phyloP scores from a whole-genome alignment of 768 basidiomycete genomes.

The Boletellus ananiceps region DNA sequence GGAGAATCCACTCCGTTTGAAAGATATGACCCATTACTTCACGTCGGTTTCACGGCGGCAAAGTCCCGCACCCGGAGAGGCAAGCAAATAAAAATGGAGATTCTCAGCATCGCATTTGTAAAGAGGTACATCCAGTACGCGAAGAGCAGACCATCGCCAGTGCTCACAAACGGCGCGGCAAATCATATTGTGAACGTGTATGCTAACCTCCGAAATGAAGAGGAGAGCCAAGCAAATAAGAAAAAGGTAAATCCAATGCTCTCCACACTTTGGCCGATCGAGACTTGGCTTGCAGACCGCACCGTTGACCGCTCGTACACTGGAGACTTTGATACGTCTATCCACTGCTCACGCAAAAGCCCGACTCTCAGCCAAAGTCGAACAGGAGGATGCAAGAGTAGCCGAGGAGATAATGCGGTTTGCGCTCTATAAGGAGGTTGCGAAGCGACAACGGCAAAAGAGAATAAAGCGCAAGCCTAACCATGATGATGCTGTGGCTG shows the following conservation, averaged over 20 bases:
- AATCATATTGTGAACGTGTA: conserved; percentile 93
- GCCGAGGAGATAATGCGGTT: conserved; percentile 96
- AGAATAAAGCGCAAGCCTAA: conserved; percentile 87
- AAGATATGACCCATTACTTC: conserved; percentile 93
- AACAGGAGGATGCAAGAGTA: conserved; percentile 77
- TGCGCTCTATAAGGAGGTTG: conserved; percentile 96
- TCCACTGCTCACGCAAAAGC: conserved; percentile 98
- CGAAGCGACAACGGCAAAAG: conserved; percentile 61
- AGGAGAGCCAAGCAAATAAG: conserved; percentile 74
- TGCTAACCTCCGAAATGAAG: conserved; percentile 86
- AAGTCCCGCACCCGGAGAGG: conserved; percentile 51
- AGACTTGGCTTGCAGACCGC: conserved; percentile 63
- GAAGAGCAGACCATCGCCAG: conserved; percentile 82
- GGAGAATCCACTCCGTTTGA: conserved; percentile 73
- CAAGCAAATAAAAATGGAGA: conserved; percentile 67
- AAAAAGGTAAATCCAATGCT: conserved; percentile 57
- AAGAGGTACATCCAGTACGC: conserved; percentile 99
- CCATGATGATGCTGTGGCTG: conserved; percentile 51
- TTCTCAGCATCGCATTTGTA: conserved; percentile 89
- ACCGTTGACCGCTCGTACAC: conserved; percentile 94
- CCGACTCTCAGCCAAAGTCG: conserved; percentile 80
- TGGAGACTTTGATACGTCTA: conserved; percentile 97
- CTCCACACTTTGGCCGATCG: conserved; percentile 1
- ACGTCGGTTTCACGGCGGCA: conserved; percentile 65
- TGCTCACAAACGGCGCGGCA: conserved; percentile 87